phyloP scores from a whole-genome alignment of 1,284 basidiomycete species.

The Malassezia nana region DNA sequence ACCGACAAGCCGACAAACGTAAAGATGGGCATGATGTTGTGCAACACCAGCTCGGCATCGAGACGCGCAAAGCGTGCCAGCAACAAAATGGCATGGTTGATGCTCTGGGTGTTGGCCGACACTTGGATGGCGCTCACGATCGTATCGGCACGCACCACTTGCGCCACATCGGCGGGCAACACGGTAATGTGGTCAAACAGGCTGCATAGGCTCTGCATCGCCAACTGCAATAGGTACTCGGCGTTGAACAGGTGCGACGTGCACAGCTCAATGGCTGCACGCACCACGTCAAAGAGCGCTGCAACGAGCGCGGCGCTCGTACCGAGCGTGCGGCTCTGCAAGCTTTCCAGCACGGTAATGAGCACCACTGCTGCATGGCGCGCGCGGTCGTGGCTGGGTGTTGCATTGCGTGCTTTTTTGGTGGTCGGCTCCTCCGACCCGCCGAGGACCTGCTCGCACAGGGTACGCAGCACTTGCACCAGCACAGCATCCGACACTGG shows the following conservation, averaged over 20 bases:
- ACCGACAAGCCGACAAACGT: constrained; percentile 97
- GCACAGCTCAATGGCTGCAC: constrained; percentile 57
- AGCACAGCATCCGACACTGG: constrained; percentile 52
- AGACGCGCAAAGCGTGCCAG: constrained; percentile 74
- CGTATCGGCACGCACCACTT: constrained; percentile 33
- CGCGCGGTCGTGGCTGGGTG: constrained; percentile 23
- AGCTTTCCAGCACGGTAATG: constrained; percentile 59
- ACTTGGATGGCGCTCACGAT: constrained; percentile 43
- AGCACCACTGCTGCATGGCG: constrained; percentile 27
- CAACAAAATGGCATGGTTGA: constrained; percentile 82
- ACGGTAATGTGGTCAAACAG: constrained; percentile 51
- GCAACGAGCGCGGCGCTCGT: constrained; percentile 65
- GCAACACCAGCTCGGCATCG: constrained; percentile 78
- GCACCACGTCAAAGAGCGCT: constrained; percentile 64
- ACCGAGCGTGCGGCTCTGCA: constrained; percentile 58
- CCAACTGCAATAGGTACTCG: constrained; percentile 76
- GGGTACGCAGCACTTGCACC: constrained; percentile 55
- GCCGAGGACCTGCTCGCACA: constrained; percentile 52
- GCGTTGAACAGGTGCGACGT: constrained; percentile 56
- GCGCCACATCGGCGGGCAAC: constrained; percentile 26
- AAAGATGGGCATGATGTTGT: constrained; percentile 96
- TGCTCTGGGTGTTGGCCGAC: constrained; percentile 83
- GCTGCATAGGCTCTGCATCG: constrained; percentile 62
- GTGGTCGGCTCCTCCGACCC: constrained; percentile 49
- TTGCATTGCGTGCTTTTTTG: constrained; percentile 25